phyloP scores from a whole-genome alignment of 495 filamentous ascomycete species.

The Penicillium antarcticum region DNA sequence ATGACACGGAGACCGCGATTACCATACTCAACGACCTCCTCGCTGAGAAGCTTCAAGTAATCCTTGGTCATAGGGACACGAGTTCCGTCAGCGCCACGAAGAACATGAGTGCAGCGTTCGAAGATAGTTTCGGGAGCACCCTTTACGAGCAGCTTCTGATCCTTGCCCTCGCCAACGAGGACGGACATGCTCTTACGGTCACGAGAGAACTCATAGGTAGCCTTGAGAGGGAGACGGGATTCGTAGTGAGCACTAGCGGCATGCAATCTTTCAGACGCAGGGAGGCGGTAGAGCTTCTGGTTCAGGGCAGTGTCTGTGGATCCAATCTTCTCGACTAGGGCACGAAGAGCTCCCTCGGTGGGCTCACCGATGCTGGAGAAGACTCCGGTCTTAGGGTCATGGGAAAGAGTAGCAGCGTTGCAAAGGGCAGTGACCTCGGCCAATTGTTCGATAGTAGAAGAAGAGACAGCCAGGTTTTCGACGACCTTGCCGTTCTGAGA shows the following conservation, averaged over 20 bases:
- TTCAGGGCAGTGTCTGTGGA: conserved; percentile 59
- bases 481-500: conserved; percentile 62
- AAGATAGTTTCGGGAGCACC: conserved; percentile 93
- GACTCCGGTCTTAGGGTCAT: conserved; percentile 66
- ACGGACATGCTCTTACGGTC: conserved; percentile 99
- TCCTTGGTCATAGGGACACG: conserved; percentile 65
- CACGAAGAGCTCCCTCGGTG: conserved; percentile 90
- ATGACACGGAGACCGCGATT: conserved; percentile 93
- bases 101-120: conserved; percentile 78
- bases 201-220: conserved; percentile 95
- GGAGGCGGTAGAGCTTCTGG: conserved; percentile 41
- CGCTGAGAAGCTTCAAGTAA: conserved; percentile 62
- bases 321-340: conserved; percentile 92
- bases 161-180: conserved; percentile 63
- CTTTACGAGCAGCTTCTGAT: conserved; percentile 88
- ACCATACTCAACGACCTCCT: conserved; percentile 84
- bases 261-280: conserved; percentile 62
- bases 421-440: conserved; percentile 85
- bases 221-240: conserved; percentile 64
- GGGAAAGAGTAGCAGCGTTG: conserved; percentile 82
- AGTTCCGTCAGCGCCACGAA: conserved; percentile 73
- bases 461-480: conserved; percentile 67
- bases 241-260: conserved; percentile 84
- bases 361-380: conserved; percentile 92
- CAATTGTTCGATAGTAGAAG: conserved; percentile 75